phyloP scores from a whole-genome alignment of 2,329 filamentous ascomycete genomes.

The Colletotrichum salicis region DNA sequence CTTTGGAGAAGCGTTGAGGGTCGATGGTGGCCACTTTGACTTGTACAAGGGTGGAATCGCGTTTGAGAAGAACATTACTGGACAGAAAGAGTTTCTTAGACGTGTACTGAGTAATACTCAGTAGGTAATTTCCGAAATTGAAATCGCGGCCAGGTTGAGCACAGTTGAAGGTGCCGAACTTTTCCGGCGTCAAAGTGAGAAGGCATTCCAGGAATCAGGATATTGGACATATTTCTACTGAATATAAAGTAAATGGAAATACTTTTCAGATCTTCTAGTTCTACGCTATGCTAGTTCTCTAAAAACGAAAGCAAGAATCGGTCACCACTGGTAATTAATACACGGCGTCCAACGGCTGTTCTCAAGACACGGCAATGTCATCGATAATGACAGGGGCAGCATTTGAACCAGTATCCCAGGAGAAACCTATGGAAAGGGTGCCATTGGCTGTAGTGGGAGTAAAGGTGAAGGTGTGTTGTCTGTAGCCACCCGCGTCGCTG shows the following conservation, averaged over 20 bases:
- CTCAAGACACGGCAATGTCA: not conserved
- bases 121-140: not conserved
- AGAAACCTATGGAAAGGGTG: too few species aligned
- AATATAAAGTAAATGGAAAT: too few species aligned
- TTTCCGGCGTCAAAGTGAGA: not conserved
- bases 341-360: not conserved
- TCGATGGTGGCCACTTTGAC: conserved; percentile 20
- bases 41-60: conserved; percentile 16
- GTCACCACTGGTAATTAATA: too few species aligned
- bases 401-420: too few species aligned
- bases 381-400: not conserved
- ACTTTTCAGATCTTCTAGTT: too few species aligned
- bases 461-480: too few species aligned
- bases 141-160: not conserved
- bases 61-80: conserved; percentile 20
- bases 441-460: too few species aligned
- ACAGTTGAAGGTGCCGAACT: not conserved
- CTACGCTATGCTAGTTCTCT: too few species aligned
- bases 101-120: not conserved
- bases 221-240: too few species aligned
- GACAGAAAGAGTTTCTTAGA: conserved; percentile 17
- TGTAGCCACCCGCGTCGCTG: too few species aligned
- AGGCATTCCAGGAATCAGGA: too few species aligned
- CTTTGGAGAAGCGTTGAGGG: conserved; percentile 16
- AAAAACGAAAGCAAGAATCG: too few species aligned